phyloP scores from a whole-genome alignment of 345 rosid species.

The Aethionema arabicum region DNA sequence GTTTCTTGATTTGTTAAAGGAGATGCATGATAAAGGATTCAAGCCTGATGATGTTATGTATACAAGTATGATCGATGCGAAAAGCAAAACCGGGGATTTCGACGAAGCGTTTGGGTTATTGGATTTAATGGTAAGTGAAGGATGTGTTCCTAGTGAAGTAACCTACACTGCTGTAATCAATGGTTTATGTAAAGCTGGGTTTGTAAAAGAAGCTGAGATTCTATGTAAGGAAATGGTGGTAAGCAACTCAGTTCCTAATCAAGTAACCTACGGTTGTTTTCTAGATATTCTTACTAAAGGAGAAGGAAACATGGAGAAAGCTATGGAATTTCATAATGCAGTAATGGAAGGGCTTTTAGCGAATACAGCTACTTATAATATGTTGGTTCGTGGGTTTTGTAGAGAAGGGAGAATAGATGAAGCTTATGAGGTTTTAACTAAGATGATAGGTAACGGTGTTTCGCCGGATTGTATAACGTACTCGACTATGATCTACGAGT shows the following conservation, averaged over 20 bases:
- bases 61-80: constrained; percentile 84
- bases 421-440: constrained; percentile 53
- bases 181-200: constrained; percentile 80
- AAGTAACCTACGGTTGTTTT: constrained; percentile 76
- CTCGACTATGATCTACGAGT: constrained; percentile 74
- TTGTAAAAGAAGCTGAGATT: constrained; percentile 62
- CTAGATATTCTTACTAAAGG: constrained; percentile 63
- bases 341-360: constrained; percentile 65
- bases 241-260: constrained; percentile 56
- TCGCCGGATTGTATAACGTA: constrained; percentile 84
- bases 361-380: constrained; percentile 67
- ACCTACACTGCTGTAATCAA: constrained; percentile 83
- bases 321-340: constrained; percentile 61
- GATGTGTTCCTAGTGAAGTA: constrained; percentile 66
- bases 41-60: constrained; percentile 74
- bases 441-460: constrained; percentile 57
- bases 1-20: constrained; percentile 54
- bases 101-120: constrained; percentile 61
- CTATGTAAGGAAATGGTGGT: constrained; percentile 58
- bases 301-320: constrained; percentile 70
- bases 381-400: constrained; percentile 77
- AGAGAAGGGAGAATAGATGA: constrained; percentile 64
- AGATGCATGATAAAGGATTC: constrained; percentile 62
- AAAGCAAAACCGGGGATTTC: constrained; percentile 67
- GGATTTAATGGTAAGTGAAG: constrained; percentile 81